These are phyloP conservation scores for Aciculoconidium aculeatum DNA, from an alignment of 805 yeast genomes.

Conservation along the genomic window DNA sequence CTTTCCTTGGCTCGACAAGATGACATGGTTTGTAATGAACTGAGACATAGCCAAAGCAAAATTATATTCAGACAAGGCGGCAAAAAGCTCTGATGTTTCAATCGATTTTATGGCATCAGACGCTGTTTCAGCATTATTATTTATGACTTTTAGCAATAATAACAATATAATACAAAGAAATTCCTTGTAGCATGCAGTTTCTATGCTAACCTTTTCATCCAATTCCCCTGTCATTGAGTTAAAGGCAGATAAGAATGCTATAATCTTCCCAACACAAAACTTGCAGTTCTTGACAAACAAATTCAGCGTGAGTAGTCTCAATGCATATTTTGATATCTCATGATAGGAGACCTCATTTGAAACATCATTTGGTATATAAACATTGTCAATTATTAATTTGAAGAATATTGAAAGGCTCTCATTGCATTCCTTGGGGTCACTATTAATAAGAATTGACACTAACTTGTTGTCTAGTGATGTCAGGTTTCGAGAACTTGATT, in stretches of 20 bases:
- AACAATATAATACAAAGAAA: constrained; percentile 30
- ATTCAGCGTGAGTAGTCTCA: constrained; percentile 32
- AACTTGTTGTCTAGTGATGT: constrained; percentile 7
- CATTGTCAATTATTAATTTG: constrained; percentile 28
- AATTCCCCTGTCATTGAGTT: constrained; percentile 12
- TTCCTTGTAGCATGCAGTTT: constrained; percentile 24
- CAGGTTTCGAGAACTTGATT: too few relatives aligned
- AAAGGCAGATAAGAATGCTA: constrained; percentile 27
- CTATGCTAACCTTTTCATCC: constrained; percentile 9
- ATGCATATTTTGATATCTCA: constrained; percentile 26
- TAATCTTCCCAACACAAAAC: constrained; percentile 33
- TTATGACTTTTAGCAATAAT: constrained; percentile 28
- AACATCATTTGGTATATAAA: constrained; percentile 12
- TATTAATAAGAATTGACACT: constrained; percentile 22
- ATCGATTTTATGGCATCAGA: constrained; percentile 11
- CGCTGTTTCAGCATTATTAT: constrained; percentile 12
- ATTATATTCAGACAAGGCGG: constrained; percentile 53
- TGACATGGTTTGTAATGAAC: constrained; percentile 25
- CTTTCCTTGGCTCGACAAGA: constrained; percentile 11
- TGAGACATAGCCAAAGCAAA: constrained; percentile 38
- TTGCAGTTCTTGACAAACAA: constrained; percentile 30
- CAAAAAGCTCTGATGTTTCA: constrained; percentile 13
- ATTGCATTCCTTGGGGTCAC: constrained; percentile 37
- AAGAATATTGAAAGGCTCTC: constrained; percentile 29
- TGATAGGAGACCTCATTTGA: constrained; percentile 19